phyloP scores from a whole-genome alignment of 768 basidiomycete species.

The Rhodotorula diobovata region DNA sequence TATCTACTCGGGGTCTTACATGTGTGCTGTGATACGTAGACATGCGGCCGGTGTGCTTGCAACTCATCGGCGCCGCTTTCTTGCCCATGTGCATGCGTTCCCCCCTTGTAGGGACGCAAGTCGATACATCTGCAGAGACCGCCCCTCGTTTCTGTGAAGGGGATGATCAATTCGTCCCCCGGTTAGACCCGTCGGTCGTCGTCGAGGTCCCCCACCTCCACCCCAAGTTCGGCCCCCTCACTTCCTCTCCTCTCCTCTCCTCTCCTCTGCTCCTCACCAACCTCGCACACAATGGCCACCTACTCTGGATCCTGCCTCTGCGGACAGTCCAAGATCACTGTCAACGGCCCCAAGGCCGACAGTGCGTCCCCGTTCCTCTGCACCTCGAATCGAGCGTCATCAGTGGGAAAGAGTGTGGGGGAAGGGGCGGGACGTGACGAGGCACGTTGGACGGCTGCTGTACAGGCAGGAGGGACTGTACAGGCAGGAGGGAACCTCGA shows the following conservation, averaged over 20 bases:
- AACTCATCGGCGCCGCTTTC: neutral
- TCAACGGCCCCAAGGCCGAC: neutral
- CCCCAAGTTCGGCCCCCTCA: too few relatives aligned
- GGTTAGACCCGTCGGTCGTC: too few relatives aligned
- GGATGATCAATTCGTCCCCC: too few relatives aligned
- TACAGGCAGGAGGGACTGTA: too few relatives aligned
- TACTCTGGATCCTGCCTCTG: conserved; percentile 17
- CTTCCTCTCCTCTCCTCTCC: neutral
- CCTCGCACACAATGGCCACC: neutral
- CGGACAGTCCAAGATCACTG: conserved; percentile 1
- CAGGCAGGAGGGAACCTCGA: too few relatives aligned
- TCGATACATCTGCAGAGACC: too few relatives aligned
- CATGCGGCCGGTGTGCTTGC: neutral
- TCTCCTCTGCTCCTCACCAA: neutral
- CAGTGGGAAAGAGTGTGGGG: neutral
- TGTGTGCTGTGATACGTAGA: neutral
- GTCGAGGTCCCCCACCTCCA: too few relatives aligned
- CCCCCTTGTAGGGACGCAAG: too few relatives aligned
- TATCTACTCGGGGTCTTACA: neutral
- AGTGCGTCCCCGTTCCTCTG: neutral
- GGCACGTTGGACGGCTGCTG: too few relatives aligned
- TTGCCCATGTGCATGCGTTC: too few relatives aligned
- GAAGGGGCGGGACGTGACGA: too few relatives aligned
- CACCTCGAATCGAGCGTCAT: neutral
- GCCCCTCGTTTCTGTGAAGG: too few relatives aligned